Evolutionary conservation across 306 rosid species (phyloP), one percentile per base, ranked within the genome.

Genomic region (Corylus avellana): DNA sequence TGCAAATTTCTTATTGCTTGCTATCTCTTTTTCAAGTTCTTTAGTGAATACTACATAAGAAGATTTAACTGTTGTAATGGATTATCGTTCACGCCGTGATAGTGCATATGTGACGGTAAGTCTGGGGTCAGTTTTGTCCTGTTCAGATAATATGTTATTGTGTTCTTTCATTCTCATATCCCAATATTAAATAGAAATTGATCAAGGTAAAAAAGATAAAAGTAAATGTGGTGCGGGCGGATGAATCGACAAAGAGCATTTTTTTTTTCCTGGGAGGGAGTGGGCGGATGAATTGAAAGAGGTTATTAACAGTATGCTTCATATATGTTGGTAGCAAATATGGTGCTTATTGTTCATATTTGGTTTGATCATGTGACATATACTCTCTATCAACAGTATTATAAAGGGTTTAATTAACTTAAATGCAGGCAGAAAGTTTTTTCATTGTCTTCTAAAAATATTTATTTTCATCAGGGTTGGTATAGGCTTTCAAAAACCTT

Each of bases 401-500:
- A n/a, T 9, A 55, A 12, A 55, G 25, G 20, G 61, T 17, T 12
- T 16, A 64, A 35, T 5, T 29, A 37, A 16, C 17, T 12, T 14
- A 12, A 42, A 35, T 64, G 44, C 22, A 10, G 42, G 6, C 18
- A 6, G 11, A 25, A 0, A 13, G 7, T 35, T 16, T 32, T 35
- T 27, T 12, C 46, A 42, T 42, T 12, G 10, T 63, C 70, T 2
- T 16, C 16, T 12, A 63, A 5, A 63, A 16, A 4, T 16, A 29
- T 2, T 35, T 35, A 18, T 29, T 63, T 62, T 72, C 27, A 32
- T 4, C 79, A 84, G 87, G 12, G 3, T 0, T 84, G 87, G 87
- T 84, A 84, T 37, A 0, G 6, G 22, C 79, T 84, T 72, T 74
- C 82, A 8, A 84, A 84, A 42, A 59, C 75, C 12, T 77, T 84